These are phyloP conservation scores for Verticillium nubilum DNA, from an alignment of 2,329 filamentous ascomycete species.

Conservation along the genomic window DNA sequence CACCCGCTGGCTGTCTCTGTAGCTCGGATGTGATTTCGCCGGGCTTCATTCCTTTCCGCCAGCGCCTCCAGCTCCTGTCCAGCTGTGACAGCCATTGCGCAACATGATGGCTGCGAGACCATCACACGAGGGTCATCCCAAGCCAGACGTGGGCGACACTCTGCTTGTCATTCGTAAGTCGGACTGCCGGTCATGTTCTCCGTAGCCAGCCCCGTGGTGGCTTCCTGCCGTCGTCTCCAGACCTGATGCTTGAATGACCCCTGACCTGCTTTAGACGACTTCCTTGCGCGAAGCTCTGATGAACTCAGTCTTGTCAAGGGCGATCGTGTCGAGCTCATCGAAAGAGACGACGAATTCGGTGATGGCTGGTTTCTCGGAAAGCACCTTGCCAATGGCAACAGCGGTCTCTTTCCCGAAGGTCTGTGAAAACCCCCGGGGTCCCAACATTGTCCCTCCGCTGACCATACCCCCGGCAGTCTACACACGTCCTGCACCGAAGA, in stretches of 20 bases:
- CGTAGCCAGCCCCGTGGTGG: not conserved
- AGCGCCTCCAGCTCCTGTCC: slow-evolving; percentile 13
- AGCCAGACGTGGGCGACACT: slow-evolving; percentile 60
- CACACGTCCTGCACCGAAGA: slow-evolving; percentile 52
- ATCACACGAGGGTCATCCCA: slow-evolving; percentile 28
- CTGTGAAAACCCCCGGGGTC: slow-evolving; percentile 23
- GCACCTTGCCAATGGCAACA: slow-evolving; percentile 67
- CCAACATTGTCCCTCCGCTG: slow-evolving; percentile 3
- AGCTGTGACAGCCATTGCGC: not conserved
- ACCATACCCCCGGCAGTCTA: slow-evolving; percentile 44
- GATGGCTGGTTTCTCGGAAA: slow-evolving; percentile 81
- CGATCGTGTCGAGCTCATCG: slow-evolving; percentile 76
- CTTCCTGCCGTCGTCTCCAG: not conserved
- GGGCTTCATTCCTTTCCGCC: slow-evolving; percentile 6
- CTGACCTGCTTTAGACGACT: slow-evolving; percentile 63
- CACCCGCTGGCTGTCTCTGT: not conserved
- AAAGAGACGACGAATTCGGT: slow-evolving; percentile 83
- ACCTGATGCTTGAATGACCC: not conserved
- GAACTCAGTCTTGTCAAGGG: slow-evolving; percentile 85
- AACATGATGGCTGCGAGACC: slow-evolving; percentile 35
- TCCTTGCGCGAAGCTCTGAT: slow-evolving; percentile 84
- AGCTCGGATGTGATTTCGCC: slow-evolving; percentile 11
- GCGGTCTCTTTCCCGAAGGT: slow-evolving; percentile 81
- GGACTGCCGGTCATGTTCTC: too few species aligned
- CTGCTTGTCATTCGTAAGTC: slow-evolving; percentile 67